A percentile compares a stretch with the other conserved stretches of the same genome.
phyloP scores from a whole-genome alignment of 2,329 filamentous ascomycete species.

The Penicillium sp. region DNA sequence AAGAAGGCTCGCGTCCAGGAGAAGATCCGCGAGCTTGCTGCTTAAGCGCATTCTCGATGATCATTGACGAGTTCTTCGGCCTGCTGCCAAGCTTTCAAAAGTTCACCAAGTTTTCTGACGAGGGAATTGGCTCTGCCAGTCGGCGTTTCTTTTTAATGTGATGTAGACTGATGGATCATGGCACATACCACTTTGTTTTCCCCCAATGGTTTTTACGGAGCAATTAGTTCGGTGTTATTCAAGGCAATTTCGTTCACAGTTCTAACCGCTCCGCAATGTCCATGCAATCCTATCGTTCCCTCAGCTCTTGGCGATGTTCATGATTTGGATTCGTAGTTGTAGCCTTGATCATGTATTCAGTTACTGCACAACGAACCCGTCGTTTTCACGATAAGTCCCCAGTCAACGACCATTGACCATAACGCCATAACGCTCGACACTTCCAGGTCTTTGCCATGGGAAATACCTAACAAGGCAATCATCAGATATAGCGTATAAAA shows the following conservation, averaged over 20 bases:
- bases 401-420: no score
- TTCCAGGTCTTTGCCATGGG: no score
- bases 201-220: conserved; percentile 22
- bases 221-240: conserved; percentile 30
- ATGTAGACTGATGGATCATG: conserved; percentile 29
- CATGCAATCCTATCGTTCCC: conserved; percentile 25
- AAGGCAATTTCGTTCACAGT: conserved; percentile 30
- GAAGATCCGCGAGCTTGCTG: conserved; percentile 75
- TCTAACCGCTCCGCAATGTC: conserved; percentile 29
- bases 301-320: conserved; percentile 12
- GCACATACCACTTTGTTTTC: conserved; percentile 27
- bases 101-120: conserved; percentile 22
- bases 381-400: background rate
- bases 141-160: conserved; percentile 23
- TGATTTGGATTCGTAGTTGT: conserved; percentile 4
- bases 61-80: conserved; percentile 16
- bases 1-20: conserved; percentile 76
- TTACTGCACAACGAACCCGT: no score
- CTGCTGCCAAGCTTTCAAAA: conserved; percentile 15
- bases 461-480: no score
- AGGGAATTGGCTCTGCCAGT: conserved; percentile 24
- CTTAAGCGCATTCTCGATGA: conserved; percentile 33
- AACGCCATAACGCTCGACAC: no score
- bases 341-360: background rate
- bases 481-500: no score